These are phyloP conservation scores for Myrmaecium sp. DNA, from an alignment of 2,329 filamentous ascomycete genomes.

Conservation along the genomic window DNA sequence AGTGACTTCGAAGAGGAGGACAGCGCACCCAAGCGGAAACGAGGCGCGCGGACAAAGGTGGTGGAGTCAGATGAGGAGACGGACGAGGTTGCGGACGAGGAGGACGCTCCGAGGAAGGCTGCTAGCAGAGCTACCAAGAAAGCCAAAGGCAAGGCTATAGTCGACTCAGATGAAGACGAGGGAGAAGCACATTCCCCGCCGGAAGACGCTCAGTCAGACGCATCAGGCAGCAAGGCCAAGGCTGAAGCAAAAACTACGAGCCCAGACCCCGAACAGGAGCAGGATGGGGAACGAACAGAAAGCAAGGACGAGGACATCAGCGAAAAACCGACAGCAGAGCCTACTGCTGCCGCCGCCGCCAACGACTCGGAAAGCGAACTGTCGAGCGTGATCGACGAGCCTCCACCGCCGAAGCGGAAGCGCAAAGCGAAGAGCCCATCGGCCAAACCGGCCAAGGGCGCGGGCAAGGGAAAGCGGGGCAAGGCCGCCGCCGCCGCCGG, in stretches of 20 bases:
- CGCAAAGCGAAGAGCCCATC: slow-evolving; percentile 13
- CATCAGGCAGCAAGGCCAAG: no score
- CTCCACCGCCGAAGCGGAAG: slow-evolving; percentile 41
- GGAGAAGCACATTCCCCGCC: slow-evolving; percentile 6
- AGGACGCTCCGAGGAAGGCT: no score
- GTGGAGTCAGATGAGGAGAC: no score
- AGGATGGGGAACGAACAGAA: slow-evolving; percentile 3
- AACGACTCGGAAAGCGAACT: slow-evolving; percentile 48
- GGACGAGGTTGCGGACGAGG: no score
- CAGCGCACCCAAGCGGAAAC: slow-evolving; percentile 1
- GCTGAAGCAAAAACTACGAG: not conserved
- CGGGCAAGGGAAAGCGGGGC: slow-evolving; percentile 7
- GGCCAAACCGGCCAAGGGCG: slow-evolving; percentile 11
- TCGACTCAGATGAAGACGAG: slow-evolving; percentile 14
- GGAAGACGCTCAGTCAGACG: no score
- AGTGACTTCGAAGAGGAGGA: slow-evolving; percentile 7
- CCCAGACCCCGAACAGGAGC: not conserved
- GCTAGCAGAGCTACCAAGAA: no score
- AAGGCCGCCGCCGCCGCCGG: slow-evolving; percentile 25
- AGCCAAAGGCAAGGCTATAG: no score
- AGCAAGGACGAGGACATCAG: slow-evolving; percentile 9
- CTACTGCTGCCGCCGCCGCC: no score
- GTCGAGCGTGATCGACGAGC: slow-evolving; percentile 65
- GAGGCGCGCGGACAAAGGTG: slow-evolving; percentile 10
- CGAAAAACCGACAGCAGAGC: slow-evolving; percentile 8